These are phyloP conservation scores for Rhizopogon vulgaris DNA, from an alignment of 768 basidiomycete species.

Conservation along the genomic window DNA sequence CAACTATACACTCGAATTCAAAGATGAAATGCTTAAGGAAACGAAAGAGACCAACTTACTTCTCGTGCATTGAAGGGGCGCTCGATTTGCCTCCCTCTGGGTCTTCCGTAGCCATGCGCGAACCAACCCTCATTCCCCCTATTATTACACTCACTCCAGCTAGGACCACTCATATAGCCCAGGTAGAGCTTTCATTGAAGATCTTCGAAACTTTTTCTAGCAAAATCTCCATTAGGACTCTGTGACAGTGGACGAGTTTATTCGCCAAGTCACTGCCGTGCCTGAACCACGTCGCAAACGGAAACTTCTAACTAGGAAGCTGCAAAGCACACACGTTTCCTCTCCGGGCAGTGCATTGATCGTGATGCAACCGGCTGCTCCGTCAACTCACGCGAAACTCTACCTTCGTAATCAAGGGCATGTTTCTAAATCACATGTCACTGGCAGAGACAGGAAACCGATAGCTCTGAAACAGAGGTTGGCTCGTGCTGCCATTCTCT, in stretches of 20 bases:
- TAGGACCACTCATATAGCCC: background rate
- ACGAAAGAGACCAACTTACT: background rate
- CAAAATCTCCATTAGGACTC: background rate
- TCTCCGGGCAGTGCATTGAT: slow-evolving; percentile 15
- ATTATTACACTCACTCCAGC: slow-evolving; percentile 10
- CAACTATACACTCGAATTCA: background rate
- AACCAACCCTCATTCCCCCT: slow-evolving; percentile 10
- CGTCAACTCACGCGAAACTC: background rate
- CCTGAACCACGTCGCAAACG: background rate
- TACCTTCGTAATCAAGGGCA: background rate
- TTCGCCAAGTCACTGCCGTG: slow-evolving; percentile 8
- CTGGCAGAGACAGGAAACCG: background rate
- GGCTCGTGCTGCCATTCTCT: slow-evolving; percentile 21
- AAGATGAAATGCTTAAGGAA: background rate
- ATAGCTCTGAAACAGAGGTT: slow-evolving; percentile 10
- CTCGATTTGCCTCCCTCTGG: background rate
- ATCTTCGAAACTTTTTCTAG: background rate
- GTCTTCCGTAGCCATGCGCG: background rate
- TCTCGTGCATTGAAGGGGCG: background rate
- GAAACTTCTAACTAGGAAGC: background rate
- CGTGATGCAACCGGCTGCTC: background rate
- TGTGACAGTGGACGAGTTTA: slow-evolving; percentile 23
- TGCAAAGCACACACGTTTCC: background rate
- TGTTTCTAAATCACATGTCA: background rate
- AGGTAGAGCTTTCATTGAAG: background rate